Conservation (phyloP, 495 filamentous ascomycete genomes). For the Talaromyces ruber region DNA sequence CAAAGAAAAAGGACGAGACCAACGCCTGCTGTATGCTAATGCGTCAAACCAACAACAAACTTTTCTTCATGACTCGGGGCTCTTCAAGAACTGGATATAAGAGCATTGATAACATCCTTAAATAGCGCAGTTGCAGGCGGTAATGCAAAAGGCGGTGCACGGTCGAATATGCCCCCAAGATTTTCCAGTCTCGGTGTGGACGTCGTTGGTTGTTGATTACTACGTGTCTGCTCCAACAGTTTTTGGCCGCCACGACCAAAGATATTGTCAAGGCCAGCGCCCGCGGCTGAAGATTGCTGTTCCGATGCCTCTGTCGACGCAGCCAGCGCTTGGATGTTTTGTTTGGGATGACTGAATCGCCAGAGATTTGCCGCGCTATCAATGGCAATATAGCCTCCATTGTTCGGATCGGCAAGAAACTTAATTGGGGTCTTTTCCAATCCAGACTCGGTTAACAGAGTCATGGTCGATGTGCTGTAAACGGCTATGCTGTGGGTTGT, state of each 20-base stretch:
- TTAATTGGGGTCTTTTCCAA: slow-evolving; percentile 21
- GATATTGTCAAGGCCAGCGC: slow-evolving; percentile 40
- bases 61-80: background rate
- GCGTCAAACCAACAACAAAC: background rate
- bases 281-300: slow-evolving; percentile 19
- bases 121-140: slow-evolving; percentile 74
- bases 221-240: slow-evolving; percentile 5
- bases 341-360: slow-evolving; percentile 48
- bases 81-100: slow-evolving; percentile 11
- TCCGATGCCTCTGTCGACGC: slow-evolving; percentile 31
- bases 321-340: slow-evolving; percentile 42
- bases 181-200: slow-evolving; percentile 55
- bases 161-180: slow-evolving; percentile 66
- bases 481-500: slow-evolving; percentile 11
- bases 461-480: slow-evolving; percentile 26
- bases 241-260: slow-evolving; percentile 31
- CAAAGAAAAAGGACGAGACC: background rate
- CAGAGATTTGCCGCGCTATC: slow-evolving; percentile 26
- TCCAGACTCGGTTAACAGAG: slow-evolving; percentile 18
- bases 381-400: slow-evolving; percentile 52
- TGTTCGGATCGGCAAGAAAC: slow-evolving; percentile 30
- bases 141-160: slow-evolving; percentile 63
- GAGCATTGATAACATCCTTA: slow-evolving; percentile 51
- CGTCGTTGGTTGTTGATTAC: slow-evolving; percentile 28
- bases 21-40: background rate